A percentile compares a stretch with the other conserved stretches of the same genome.
Conservation (phyloP, 805 yeast genomes). For the Saccharomycopsis sp. region DNA sequence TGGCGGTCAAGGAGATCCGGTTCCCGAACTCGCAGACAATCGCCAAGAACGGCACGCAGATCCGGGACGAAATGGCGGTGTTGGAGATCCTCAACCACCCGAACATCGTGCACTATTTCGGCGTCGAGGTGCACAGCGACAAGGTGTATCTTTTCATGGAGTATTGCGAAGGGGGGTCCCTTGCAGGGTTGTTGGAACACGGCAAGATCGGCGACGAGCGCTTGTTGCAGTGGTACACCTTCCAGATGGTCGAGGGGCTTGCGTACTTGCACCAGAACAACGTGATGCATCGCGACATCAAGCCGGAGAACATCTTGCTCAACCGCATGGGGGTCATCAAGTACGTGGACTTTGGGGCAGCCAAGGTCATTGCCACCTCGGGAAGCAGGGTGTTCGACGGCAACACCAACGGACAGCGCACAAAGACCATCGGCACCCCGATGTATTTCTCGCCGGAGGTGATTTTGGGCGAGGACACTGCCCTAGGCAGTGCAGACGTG, state of each 20-base stretch:
- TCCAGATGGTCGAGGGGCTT: conserved; percentile 91
- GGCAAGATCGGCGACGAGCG: conserved; percentile 95
- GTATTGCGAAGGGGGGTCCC: conserved; percentile 91
- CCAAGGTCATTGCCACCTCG: conserved; percentile 49
- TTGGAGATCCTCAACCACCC: conserved; percentile 94
- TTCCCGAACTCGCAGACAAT: conserved; percentile 85
- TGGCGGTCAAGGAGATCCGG: conserved; percentile 95
- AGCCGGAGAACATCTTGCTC: conserved; percentile 67
- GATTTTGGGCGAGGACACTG: conserved; percentile 57
- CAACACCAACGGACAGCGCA: conserved; percentile 22
- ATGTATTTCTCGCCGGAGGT: conserved; percentile 99
- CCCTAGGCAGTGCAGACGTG: conserved; percentile 54
- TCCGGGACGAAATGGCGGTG: conserved; percentile 95
- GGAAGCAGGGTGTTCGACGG: conserved; percentile 13
- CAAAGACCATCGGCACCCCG: conserved; percentile 82
- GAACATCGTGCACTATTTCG: conserved; percentile 91
- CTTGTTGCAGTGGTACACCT: conserved; percentile 81
- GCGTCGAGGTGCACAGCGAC: conserved; percentile 96
- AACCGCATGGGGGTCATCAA: conserved; percentile 36
- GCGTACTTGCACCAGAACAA: conserved; percentile 93
- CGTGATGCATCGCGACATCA: conserved; percentile 93
- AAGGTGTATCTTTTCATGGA: conserved; percentile 96
- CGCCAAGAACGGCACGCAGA: conserved; percentile 75
- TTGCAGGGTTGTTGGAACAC: conserved; percentile 76
- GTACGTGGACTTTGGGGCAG: conserved; percentile 97